A percentile compares a stretch with the other conserved stretches of the same genome.
Conservation (phyloP, 768 basidiomycete species). For the Suillus lakei region DNA sequence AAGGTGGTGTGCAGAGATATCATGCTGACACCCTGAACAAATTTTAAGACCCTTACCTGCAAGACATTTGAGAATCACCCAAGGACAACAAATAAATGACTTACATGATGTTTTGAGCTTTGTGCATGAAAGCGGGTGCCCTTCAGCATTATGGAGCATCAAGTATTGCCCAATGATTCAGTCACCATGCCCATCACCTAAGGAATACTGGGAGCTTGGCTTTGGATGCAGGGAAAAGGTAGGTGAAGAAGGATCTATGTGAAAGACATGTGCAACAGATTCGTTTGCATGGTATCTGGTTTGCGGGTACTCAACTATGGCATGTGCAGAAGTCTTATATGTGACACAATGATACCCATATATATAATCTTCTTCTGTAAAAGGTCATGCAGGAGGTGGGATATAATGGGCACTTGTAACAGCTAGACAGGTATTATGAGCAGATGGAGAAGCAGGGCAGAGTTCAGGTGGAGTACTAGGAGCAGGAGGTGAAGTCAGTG, state of each 20-base stretch:
- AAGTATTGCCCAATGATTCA: background rate
- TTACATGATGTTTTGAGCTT: background rate
- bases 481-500: background rate
- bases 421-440: background rate
- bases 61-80: background rate
- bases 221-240: background rate
- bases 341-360: background rate
- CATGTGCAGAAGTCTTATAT: background rate
- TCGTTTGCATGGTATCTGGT: background rate
- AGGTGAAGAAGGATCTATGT: background rate
- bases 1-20: background rate
- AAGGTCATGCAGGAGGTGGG: background rate
- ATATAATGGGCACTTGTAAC: background rate
- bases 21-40: background rate
- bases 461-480: background rate
- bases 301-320: background rate
- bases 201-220: constrained; percentile 3
- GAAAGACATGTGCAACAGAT: background rate
- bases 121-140: background rate
- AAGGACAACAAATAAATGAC: background rate
- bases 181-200: background rate
- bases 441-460: background rate
- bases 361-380: background rate
- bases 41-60: background rate
- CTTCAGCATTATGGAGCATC: background rate